These are phyloP conservation scores for Mortierella sp. DNA, from an alignment of 371 early-diverging fungal species.

Conservation along the genomic window DNA sequence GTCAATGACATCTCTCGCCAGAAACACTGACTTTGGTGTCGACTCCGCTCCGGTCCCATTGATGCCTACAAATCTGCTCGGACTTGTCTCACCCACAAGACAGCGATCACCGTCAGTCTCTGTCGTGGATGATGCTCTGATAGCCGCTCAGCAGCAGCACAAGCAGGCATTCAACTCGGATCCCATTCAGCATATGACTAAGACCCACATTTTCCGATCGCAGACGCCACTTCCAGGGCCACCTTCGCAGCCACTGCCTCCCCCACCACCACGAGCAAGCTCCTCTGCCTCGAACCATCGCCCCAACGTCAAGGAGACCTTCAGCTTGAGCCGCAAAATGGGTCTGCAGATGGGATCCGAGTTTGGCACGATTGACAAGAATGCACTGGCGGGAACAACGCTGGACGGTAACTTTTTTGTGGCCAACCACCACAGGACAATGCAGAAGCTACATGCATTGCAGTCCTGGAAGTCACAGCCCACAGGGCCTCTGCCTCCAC, in stretches of 20 bases:
- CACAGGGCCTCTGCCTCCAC: constrained; percentile 8
- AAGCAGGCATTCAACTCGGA: constrained; percentile 8
- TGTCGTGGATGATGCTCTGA: constrained; percentile 32
- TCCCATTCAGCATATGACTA: background rate
- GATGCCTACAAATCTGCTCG: constrained; percentile 6
- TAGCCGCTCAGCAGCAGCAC: constrained; percentile 15
- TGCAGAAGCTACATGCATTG: constrained; percentile 36
- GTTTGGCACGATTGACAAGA: constrained; percentile 31
- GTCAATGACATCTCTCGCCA: constrained; percentile 37
- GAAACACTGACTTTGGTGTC: constrained; percentile 17
- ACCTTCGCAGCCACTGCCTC: constrained; percentile 20
- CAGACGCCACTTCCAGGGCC: constrained; percentile 21
- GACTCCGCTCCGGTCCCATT: constrained; percentile 4
- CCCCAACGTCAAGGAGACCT: constrained; percentile 13
- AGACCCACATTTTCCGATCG: background rate
- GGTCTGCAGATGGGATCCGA: constrained; percentile 40
- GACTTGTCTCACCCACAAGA: background rate
- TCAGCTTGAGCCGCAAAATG: constrained; percentile 37
- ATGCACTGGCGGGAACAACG: constrained; percentile 9
- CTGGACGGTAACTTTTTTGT: constrained; percentile 42
- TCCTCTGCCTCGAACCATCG: constrained; percentile 17
- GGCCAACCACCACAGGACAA: constrained; percentile 49
- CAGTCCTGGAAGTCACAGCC: constrained; percentile 16
- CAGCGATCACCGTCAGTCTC: constrained; percentile 42
- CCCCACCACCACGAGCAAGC: constrained; percentile 21